Evolutionary conservation across 441 rosid species (phyloP).

Genomic region (Viola pubescens): DNA sequence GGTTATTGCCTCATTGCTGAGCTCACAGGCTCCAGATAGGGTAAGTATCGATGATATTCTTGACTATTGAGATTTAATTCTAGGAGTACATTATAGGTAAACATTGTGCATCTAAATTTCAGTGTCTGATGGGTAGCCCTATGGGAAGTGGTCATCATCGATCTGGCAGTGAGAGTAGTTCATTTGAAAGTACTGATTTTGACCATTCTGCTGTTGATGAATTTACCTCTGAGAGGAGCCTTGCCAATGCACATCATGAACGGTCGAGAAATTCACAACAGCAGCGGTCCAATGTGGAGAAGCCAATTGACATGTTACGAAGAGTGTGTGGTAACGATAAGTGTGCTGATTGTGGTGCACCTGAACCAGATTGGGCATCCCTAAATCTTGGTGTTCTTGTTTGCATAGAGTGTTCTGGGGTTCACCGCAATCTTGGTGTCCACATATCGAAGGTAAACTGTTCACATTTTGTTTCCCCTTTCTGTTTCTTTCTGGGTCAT

Average conservation of each 20-base stretch:
- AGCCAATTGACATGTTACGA: slow-evolving; percentile 81
- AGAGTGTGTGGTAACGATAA: slow-evolving; percentile 91
- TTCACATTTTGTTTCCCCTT: slow-evolving; percentile 5
- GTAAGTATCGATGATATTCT: slow-evolving; percentile 31
- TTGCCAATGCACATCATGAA: slow-evolving; percentile 50
- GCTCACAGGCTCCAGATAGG: slow-evolving; percentile 94
- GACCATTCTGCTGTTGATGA: slow-evolving; percentile 81
- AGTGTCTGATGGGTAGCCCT: slow-evolving; percentile 76
- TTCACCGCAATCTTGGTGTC: slow-evolving; percentile 98
- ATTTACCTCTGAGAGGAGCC: slow-evolving; percentile 63
- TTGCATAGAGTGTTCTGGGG: slow-evolving; percentile 98
- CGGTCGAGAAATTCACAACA: slow-evolving; percentile 67
- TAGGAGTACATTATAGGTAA: slow-evolving; percentile 16
- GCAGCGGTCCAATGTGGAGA: slow-evolving; percentile 66
- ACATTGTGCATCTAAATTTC: slow-evolving; percentile 29
- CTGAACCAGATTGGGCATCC: slow-evolving; percentile 99
- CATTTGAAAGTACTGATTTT: slow-evolving; percentile 94
- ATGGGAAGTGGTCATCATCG: slow-evolving; percentile 96
- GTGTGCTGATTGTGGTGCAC: slow-evolving; percentile 99
- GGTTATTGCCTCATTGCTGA: slow-evolving; percentile 96
- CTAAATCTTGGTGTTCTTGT: slow-evolving; percentile 93
- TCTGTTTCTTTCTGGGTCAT: slow-evolving; percentile 2
- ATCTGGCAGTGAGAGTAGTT: slow-evolving; percentile 98
- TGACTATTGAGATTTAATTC: slow-evolving; percentile 13
- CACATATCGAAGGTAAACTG: slow-evolving; percentile 86